These are phyloP conservation scores for Carpinus viminea DNA, from an alignment of 306 rosid genomes.

Conservation along the genomic window DNA sequence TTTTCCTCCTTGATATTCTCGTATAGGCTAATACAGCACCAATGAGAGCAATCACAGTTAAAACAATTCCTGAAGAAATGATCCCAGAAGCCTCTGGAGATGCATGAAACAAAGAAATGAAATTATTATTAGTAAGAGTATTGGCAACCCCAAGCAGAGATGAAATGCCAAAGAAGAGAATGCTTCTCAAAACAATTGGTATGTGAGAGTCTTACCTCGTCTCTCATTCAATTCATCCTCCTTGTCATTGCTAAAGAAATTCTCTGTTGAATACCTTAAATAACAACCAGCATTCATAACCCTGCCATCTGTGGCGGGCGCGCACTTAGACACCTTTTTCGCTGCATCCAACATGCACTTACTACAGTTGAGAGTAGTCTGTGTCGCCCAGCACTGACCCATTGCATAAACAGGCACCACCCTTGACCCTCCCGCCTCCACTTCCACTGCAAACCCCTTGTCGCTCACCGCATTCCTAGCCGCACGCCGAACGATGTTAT, in stretches of 20 bases:
- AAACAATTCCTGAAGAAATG: slow-evolving; percentile 19
- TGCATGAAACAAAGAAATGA: slow-evolving; percentile 11
- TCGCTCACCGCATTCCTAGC: slow-evolving; percentile 17
- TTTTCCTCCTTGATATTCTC: slow-evolving; percentile 13
- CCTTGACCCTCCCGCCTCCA: slow-evolving; percentile 23
- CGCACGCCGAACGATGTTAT: slow-evolving; percentile 26
- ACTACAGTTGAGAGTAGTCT: slow-evolving; percentile 20
- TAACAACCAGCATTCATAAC: slow-evolving; percentile 53
- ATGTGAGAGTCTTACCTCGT: not conserved
- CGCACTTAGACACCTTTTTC: slow-evolving; percentile 27
- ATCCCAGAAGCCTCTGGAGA: slow-evolving; percentile 30
- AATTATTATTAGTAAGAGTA: not conserved
- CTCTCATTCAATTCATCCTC: not conserved
- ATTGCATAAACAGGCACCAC: slow-evolving; percentile 42
- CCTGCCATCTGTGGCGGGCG: slow-evolving; percentile 44
- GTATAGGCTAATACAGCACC: slow-evolving; percentile 29
- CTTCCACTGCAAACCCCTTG: slow-evolving; percentile 36
- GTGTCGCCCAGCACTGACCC: slow-evolving; percentile 65
- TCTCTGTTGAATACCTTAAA: slow-evolving; percentile 51
- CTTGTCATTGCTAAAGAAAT: slow-evolving; percentile 28
- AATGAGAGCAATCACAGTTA: slow-evolving; percentile 29
- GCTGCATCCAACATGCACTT: slow-evolving; percentile 38
- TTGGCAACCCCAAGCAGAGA: not conserved
- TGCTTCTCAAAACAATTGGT: too few species aligned
- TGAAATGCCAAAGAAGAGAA: too few species aligned